Evolutionary conservation across 140 eudicot species (phyloP).

Genomic region (Cichorium intybus): DNA sequence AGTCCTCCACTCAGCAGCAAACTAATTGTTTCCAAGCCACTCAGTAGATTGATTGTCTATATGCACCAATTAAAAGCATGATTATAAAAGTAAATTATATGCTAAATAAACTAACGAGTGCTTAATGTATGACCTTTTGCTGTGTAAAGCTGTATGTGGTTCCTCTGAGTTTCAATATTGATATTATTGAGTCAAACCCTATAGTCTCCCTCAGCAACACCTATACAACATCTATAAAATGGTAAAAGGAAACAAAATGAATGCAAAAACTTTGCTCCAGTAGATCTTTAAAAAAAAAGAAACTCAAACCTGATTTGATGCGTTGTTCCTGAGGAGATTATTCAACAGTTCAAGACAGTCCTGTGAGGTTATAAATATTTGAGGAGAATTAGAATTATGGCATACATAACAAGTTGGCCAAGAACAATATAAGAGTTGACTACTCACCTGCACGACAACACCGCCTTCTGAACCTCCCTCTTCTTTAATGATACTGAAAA

Average conservation of each 20-base stretch:
- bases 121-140: constrained; percentile 65
- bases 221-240: constrained; percentile 40
- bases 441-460: constrained; percentile 91
- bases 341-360: constrained; percentile 91
- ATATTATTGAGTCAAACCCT: constrained; percentile 80
- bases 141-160: constrained; percentile 80
- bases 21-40: constrained; percentile 81
- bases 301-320: constrained; percentile 81
- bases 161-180: constrained; percentile 86
- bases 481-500: constrained; percentile 81
- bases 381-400: not conserved
- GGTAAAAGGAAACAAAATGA: constrained; percentile 19
- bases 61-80: constrained; percentile 25
- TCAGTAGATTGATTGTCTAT: constrained; percentile 91
- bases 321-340: constrained; percentile 67
- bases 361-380: constrained; percentile 41
- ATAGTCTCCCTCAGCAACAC: constrained; percentile 87
- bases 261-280: constrained; percentile 1
- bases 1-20: constrained; percentile 59
- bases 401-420: not conserved
- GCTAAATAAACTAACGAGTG: not conserved
- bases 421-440: constrained; percentile 3
- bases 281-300: constrained; percentile 4
- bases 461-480: constrained; percentile 99
- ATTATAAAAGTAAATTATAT: constrained; percentile 1